These are phyloP conservation scores for Tricholoma flavovirens DNA, from an alignment of 768 basidiomycete genomes.

Conservation along the genomic window DNA sequence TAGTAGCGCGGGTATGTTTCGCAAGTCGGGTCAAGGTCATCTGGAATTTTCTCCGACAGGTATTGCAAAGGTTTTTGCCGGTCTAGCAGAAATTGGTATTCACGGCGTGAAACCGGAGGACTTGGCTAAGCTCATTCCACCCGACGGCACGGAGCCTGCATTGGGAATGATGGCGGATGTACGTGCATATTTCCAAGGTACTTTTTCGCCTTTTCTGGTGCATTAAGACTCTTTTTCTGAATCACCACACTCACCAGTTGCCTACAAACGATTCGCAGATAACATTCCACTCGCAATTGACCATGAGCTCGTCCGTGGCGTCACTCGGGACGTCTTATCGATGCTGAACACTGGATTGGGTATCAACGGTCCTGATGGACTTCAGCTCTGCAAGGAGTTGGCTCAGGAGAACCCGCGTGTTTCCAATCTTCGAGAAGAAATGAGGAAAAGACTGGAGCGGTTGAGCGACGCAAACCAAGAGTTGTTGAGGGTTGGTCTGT, in stretches of 20 bases:
- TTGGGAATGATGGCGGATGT: slow-evolving; percentile 67
- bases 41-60: neutral
- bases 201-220: neutral
- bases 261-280: slow-evolving; percentile 56
- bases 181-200: slow-evolving; percentile 72
- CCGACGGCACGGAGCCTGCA: slow-evolving; percentile 49
- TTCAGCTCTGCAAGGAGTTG: slow-evolving; percentile 42
- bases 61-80: slow-evolving; percentile 25
- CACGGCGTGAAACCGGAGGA: slow-evolving; percentile 33
- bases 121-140: slow-evolving; percentile 43
- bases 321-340: slow-evolving; percentile 39
- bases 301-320: slow-evolving; percentile 47
- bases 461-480: slow-evolving; percentile 41
- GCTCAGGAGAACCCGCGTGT: slow-evolving; percentile 45
- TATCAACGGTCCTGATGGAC: slow-evolving; percentile 42
- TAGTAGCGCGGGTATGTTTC: neutral
- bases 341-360: slow-evolving; percentile 45
- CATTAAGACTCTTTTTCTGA: neutral
- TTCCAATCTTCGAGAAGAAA: slow-evolving; percentile 39
- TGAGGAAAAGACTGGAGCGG: slow-evolving; percentile 46
- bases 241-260: slow-evolving; percentile 30
- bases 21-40: neutral
- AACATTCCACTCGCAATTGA: slow-evolving; percentile 54
- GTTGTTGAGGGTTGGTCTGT: slow-evolving; percentile 21
- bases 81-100: slow-evolving; percentile 35